Base-by-base conservation (phyloP, 1,139 yeast species). In the Pichia inconspicua region DNA sequence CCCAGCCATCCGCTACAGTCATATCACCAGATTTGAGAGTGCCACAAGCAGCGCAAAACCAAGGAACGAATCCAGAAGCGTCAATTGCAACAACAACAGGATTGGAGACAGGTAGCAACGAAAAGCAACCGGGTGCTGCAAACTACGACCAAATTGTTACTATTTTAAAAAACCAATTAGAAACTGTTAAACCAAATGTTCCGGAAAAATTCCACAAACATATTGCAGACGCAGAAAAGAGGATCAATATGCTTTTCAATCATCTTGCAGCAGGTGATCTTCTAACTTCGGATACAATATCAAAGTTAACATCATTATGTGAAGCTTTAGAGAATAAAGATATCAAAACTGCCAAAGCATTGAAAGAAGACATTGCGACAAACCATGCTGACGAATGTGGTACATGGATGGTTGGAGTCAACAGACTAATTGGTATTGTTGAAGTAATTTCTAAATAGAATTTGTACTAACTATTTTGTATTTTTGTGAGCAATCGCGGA, bases 401-500 rank as follows among this genome's bases (percentile, higher is more conserved):
- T 12, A 81, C 84, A 58, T 92, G 98, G 98, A 80, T 87, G 70
- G 80, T 87, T 27, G 98, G 98, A 59, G 84, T 92, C 46, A 88
- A 85, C 68, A 79, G 97, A 59, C 75, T 92, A 57, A 81, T 92
- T 53, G 86, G 84, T 53, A 85, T 92, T 81, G 50, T 36, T 30
- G 50, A 53, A 42, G 56, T 50, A 1, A 50, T 46, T 11, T 45
- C 48, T 15, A 43, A 44, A 34, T 46, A 43, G 30, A 36, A 22
- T 5, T 5, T 22, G 5, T 22, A 22, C 22, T 22, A 22, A 22
- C 3, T 22, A 22, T 22, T 22, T 22, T 22, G 22, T 22, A 5
- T 22, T 22, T 22, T 5, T 22, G 22, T 22, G 22, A 22, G 5
- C 22, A 5, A 22, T 22, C 22, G 22, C 22, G 22, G 22, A 22